Conservation (phyloP, 2,329 filamentous ascomycete species). For the Rachicladosporium sp. region DNA sequence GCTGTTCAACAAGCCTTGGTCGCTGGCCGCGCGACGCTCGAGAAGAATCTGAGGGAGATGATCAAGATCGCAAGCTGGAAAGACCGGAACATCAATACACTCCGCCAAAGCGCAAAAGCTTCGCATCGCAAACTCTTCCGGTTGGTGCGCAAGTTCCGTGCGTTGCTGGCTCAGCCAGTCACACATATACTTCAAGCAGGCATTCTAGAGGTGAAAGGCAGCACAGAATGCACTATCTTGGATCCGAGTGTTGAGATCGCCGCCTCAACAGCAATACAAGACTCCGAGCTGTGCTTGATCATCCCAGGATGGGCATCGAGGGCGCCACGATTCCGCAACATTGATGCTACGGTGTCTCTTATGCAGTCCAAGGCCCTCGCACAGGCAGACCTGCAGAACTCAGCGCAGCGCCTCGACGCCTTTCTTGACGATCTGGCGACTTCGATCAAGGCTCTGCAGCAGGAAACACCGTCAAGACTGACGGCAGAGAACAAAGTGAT, state of each 20-base stretch:
- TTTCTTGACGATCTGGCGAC: slow-evolving; percentile 59
- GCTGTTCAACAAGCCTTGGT: slow-evolving; percentile 52
- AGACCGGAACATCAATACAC: slow-evolving; percentile 83
- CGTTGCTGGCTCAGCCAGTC: slow-evolving; percentile 64
- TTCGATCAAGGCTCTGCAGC: slow-evolving; percentile 61
- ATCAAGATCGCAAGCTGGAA: slow-evolving; percentile 93
- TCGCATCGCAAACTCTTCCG: slow-evolving; percentile 90
- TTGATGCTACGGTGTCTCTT: slow-evolving; percentile 55
- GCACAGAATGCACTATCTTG: no score
- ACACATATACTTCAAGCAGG: slow-evolving; percentile 38
- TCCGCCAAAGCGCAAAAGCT: slow-evolving; percentile 77
- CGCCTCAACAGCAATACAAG: background rate
- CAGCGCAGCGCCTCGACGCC: slow-evolving; percentile 40
- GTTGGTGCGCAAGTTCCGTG: slow-evolving; percentile 79
- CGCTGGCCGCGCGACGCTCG: slow-evolving; percentile 59
- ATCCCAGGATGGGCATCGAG: slow-evolving; percentile 27
- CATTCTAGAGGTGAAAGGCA: slow-evolving; percentile 4
- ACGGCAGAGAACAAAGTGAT: slow-evolving; percentile 76
- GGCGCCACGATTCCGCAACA: slow-evolving; percentile 58
- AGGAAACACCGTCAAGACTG: slow-evolving; percentile 67
- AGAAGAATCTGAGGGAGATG: slow-evolving; percentile 89
- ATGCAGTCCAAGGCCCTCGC: slow-evolving; percentile 39
- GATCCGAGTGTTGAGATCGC: background rate
- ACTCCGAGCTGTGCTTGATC: background rate
- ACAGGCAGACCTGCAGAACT: slow-evolving; percentile 1